These are phyloP conservation scores for Epichloe sp. DNA, from an alignment of 2,329 filamentous ascomycete genomes.

Conservation along the genomic window DNA sequence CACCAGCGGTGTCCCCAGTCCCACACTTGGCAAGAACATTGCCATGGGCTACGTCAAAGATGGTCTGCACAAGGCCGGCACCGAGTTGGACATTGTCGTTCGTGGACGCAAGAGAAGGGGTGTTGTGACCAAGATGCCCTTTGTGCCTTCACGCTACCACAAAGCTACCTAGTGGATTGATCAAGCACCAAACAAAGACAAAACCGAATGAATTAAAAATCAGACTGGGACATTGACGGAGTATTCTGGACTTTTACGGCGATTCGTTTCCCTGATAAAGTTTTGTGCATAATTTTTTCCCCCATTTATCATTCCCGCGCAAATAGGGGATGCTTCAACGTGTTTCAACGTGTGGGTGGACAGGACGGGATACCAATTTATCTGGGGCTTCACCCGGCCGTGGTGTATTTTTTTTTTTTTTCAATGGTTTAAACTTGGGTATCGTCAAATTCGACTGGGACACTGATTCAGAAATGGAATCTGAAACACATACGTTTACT, in stretches of 20 bases:
- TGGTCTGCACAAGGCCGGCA: conserved; percentile 72
- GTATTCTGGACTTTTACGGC: not conserved
- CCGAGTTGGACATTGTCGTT: conserved; percentile 65
- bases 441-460: too few relatives aligned
- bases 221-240: not conserved
- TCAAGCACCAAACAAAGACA: not conserved
- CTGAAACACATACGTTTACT: too few relatives aligned
- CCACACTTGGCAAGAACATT: conserved; percentile 77
- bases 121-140: conserved; percentile 77
- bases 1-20: conserved; percentile 84
- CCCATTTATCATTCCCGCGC: conserved; percentile 8
- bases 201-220: not conserved
- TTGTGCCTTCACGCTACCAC: conserved; percentile 66
- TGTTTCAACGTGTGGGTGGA: conserved; percentile 5
- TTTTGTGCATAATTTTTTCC: too few relatives aligned
- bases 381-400: not conserved
- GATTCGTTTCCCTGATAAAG: not conserved
- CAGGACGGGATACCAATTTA: too few relatives aligned
- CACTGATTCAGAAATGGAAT: too few relatives aligned
- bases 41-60: conserved; percentile 88
- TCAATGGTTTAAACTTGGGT: too few relatives aligned
- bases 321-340: conserved; percentile 9
- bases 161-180: conserved; percentile 8
- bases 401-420: not conserved
- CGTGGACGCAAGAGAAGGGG: conserved; percentile 65